A percentile compares a stretch with the other conserved stretches of the same genome.
phyloP scores from a whole-genome alignment of 2,329 filamentous ascomycete species.

The Pseudopyrenochaeta lycopersici region DNA sequence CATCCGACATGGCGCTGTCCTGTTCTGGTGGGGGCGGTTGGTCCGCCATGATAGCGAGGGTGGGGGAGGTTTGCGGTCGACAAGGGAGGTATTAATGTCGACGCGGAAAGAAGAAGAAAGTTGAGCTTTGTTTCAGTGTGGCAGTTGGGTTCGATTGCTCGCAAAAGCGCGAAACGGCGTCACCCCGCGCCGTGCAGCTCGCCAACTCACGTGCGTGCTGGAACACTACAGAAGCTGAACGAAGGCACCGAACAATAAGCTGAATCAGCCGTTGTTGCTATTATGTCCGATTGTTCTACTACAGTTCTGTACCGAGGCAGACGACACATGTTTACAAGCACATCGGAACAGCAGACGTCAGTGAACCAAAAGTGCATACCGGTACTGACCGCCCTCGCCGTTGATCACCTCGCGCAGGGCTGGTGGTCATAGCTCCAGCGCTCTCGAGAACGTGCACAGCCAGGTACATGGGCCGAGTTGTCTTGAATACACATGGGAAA shows the following conservation, averaged over 20 bases:
- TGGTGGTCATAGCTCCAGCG: constrained; percentile 1
- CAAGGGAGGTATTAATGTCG: not conserved
- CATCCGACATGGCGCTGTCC: constrained; percentile 53
- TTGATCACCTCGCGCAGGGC: not conserved
- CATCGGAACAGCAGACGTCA: no score
- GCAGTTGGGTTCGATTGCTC: not conserved
- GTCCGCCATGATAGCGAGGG: constrained; percentile 33
- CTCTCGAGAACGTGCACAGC: not conserved
- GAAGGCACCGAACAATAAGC: not conserved
- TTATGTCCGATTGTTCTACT: no score
- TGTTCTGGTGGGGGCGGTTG: constrained; percentile 25
- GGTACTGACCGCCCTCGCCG: no score
- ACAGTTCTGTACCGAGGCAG: no score
- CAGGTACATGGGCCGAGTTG: no score
- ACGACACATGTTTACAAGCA: no score
- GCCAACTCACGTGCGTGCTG: constrained; percentile 20
- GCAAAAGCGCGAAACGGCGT: constrained; percentile 13
- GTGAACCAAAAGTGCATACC: no score
- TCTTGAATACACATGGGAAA: no score
- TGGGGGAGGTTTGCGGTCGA: not conserved
- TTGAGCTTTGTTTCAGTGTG: not conserved
- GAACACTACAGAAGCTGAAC: not conserved
- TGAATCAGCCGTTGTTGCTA: not conserved
- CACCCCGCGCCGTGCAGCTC: constrained; percentile 14
- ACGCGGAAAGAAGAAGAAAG: not conserved